Evolutionary conservation across 768 basidiomycete species (phyloP).

Genomic region (Boletus coccyginus): DNA sequence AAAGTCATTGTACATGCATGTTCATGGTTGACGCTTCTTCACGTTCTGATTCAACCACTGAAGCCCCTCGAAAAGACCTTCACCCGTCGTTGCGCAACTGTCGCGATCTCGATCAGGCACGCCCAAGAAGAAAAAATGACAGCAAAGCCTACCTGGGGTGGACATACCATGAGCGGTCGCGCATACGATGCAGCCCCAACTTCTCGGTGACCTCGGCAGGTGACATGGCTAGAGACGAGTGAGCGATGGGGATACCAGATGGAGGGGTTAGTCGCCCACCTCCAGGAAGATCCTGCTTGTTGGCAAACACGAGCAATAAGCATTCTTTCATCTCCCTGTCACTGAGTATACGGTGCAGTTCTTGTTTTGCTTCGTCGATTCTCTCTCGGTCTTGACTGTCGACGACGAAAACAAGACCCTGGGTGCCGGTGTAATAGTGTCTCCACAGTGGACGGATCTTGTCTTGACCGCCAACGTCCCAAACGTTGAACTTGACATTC

Average conservation of each 20-base stretch:
- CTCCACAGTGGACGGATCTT: slow-evolving; percentile 98
- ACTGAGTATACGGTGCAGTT: slow-evolving; percentile 92
- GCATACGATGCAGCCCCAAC: slow-evolving; percentile 91
- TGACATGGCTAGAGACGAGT: slow-evolving; percentile 74
- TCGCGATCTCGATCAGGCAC: slow-evolving; percentile 1
- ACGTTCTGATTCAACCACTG: slow-evolving; percentile 98
- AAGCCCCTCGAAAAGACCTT: slow-evolving; percentile 94
- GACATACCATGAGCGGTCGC: slow-evolving; percentile 98
- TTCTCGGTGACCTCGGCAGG: slow-evolving; percentile 99
- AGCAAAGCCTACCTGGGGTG: slow-evolving; percentile 78
- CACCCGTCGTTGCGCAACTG: slow-evolving; percentile 95
- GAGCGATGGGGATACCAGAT: not conserved
- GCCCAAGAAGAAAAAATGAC: not conserved
- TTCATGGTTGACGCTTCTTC: slow-evolving; percentile 82
- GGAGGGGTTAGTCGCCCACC: slow-evolving; percentile 50
- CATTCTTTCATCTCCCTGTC: slow-evolving; percentile 99
- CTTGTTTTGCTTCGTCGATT: slow-evolving; percentile 94
- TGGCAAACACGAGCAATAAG: slow-evolving; percentile 95
- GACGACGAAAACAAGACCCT: slow-evolving; percentile 97
- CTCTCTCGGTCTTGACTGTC: slow-evolving; percentile 95
- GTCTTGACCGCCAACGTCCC: slow-evolving; percentile 99
- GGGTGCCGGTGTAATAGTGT: slow-evolving; percentile 99
- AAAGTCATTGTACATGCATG: slow-evolving; percentile 17
- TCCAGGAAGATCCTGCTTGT: slow-evolving; percentile 97
- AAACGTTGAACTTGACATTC: slow-evolving; percentile 93